Evolutionary conservation across 2,329 filamentous ascomycete genomes (phyloP), one percentile per base, ranked within the genome.

Genomic region (Plenodomus biglobosus): DNA sequence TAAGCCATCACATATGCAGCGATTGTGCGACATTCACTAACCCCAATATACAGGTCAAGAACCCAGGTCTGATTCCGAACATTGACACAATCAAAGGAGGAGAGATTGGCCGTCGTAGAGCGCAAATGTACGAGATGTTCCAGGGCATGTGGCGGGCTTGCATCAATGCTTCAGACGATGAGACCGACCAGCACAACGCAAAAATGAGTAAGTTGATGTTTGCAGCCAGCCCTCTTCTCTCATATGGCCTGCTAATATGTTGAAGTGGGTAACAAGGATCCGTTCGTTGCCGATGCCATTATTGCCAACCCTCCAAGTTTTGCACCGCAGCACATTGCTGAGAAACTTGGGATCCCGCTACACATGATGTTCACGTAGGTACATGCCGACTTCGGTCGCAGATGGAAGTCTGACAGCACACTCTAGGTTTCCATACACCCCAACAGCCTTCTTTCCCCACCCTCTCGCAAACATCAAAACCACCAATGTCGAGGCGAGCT

Each of bases 311-410:
- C 87, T 2, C 87, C 87, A 0, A 89, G 85, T 62, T 90, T 90
- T 67, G 87, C 86, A 0, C 87, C 90, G 56, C 79, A 90, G 3
- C 87, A 91, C 61, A 81, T 87, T 52, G 87, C 87, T 1, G 86
- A 91, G 71, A 87, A 87, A 65, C 69, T 90, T 53, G 86, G 86
- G 0, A 83, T 90, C 19, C 87, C 87, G 0, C 66, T 90, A 15
- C 87, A 91, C 60, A 83, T 95, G 72, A 95, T 95, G 88, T 96
- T 95, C 73, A 96, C 91, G 49, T 88, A 77, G 67, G 85, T 51
- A 80, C 2, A 19, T 5, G 8, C 13, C 16, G 30, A 5, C 18
- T 32, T 15, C 13, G 11, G 8, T 20, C 7, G 30, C 8, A 10
- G 16, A 11, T 3, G 8, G n/a, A 42, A 65, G 62, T 58, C 3